Evolutionary conservation across 139 green algal genomes (phyloP), one percentile per base, ranked within the genome.

Genomic region (Bryopsis sp.): DNA sequence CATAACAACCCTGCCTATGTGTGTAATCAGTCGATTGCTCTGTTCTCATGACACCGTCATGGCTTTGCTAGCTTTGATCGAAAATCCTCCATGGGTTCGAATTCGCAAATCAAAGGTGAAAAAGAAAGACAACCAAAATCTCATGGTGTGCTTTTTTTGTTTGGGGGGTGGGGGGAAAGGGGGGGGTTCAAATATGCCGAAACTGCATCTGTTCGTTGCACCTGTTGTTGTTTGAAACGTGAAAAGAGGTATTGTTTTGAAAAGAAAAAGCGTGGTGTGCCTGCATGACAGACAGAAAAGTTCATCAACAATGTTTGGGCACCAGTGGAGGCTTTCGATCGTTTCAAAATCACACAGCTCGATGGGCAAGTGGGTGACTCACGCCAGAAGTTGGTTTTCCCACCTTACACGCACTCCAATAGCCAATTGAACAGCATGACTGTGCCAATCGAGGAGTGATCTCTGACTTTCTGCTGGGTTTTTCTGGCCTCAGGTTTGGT

Each of bases 61-160:
- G 82, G 70, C 72, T 8, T 84, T 96, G 54, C 58, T 94, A 48
- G 83, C 87, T n/a, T 81, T 96, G 70, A 75, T 96, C 26, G 83
- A 92, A 1, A 38, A 70, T 0, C 81, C 79, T 48, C 88, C 90
- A 28, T 96, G 90, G 90, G 70, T 83, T 54, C 72, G 84, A 3
- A 54, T 28, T 3, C 36, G 28, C 11, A 64, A 34, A 34, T n/a
- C n/a, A n/a, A 64, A 64, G 57, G 57, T 64, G 34, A 62, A 33
- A 19, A n/a, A n/a, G n/a, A n/a, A n/a, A n/a, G n/a, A n/a, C n/a
- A n/a, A n/a, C n/a, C n/a, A n/a, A n/a, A n/a, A n/a, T n/a, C n/a
- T n/a, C n/a, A n/a, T n/a, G n/a, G n/a, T n/a, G n/a, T n/a, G n/a
- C n/a, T n/a, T n/a, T n/a, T n/a, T n/a, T n/a, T n/a, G n/a, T n/a